Evolutionary conservation across 768 basidiomycete genomes (phyloP).

Genomic region (Tylopilus subfusipes): DNA sequence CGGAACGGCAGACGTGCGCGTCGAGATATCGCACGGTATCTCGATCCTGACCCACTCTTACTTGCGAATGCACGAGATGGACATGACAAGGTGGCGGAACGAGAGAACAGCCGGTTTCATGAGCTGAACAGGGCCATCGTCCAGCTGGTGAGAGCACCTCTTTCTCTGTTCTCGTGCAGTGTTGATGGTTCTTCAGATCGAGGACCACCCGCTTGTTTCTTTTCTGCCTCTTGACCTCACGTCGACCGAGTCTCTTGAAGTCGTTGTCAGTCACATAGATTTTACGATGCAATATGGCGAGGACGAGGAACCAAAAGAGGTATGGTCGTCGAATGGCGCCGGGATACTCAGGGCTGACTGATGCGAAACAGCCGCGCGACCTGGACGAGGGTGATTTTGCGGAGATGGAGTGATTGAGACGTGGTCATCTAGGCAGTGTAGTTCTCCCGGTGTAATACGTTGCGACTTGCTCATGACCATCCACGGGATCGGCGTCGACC

Average conservation of each 20-base stretch:
- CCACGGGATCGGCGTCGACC: slow-evolving; percentile 73
- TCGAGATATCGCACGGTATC: slow-evolving; percentile 89
- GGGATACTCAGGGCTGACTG: slow-evolving; percentile 3
- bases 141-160: slow-evolving; percentile 62
- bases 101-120: slow-evolving; percentile 84
- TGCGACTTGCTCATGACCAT: slow-evolving; percentile 46
- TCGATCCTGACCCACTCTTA: slow-evolving; percentile 92
- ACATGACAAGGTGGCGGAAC: slow-evolving; percentile 41
- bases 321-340: slow-evolving; percentile 31
- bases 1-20: slow-evolving; percentile 70
- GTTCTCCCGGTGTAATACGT: neutral
- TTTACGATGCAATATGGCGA: slow-evolving; percentile 99
- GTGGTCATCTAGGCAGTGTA: neutral
- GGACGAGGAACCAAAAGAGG: slow-evolving; percentile 96
- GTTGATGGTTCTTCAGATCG: slow-evolving; percentile 58
- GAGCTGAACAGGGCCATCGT: slow-evolving; percentile 94
- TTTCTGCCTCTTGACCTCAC: slow-evolving; percentile 94
- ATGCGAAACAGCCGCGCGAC: slow-evolving; percentile 68
- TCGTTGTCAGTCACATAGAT: slow-evolving; percentile 92
- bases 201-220: slow-evolving; percentile 96
- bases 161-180: neutral
- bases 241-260: slow-evolving; percentile 83
- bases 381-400: slow-evolving; percentile 91
- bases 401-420: slow-evolving; percentile 51
- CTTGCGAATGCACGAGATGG: slow-evolving; percentile 53